Evolutionary conservation across 2,329 filamentous ascomycete species (phyloP).

Genomic region (Neonectria hederae): DNA sequence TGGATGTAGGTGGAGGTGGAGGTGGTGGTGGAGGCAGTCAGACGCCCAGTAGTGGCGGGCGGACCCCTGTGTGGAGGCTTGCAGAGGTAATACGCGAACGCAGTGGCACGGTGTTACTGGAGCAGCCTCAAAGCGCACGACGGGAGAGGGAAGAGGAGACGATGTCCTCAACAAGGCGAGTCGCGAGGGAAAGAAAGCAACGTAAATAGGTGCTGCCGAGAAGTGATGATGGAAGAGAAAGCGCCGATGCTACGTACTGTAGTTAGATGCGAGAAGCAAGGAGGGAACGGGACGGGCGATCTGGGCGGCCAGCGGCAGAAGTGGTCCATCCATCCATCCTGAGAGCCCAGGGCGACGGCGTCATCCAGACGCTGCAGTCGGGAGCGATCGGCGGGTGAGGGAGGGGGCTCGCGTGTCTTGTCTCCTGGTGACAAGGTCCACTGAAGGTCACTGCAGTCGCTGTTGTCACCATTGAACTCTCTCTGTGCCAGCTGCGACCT

Average conservation of each 20-base stretch:
- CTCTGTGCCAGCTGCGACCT: background rate
- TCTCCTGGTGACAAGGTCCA: slow-evolving; percentile 8
- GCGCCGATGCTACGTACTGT: slow-evolving; percentile 17
- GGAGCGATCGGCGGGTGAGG: slow-evolving; percentile 28
- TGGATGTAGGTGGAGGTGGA: background rate
- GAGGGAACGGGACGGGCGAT: slow-evolving; percentile 25
- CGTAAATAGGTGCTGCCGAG: slow-evolving; percentile 8
- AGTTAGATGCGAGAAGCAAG: slow-evolving; percentile 19
- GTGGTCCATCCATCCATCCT: slow-evolving; percentile 2
- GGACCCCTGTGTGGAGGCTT: slow-evolving; percentile 36
- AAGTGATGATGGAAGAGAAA: slow-evolving; percentile 16
- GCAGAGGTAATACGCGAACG: slow-evolving; percentile 27
- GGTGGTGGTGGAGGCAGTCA: background rate
- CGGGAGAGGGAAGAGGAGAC: background rate
- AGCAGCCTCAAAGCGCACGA: slow-evolving; percentile 4
- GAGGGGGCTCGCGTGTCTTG: slow-evolving; percentile 30
- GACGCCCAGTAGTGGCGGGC: slow-evolving; percentile 36
- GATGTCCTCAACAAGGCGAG: background rate
- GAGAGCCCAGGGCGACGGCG: slow-evolving; percentile 11
- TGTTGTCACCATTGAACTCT: background rate
- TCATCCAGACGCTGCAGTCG: slow-evolving; percentile 27
- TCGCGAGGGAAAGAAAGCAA: slow-evolving; percentile 7
- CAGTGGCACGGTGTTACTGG: slow-evolving; percentile 7
- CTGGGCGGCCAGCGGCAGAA: slow-evolving; percentile 20
- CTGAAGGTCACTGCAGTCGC: background rate